Conservation (phyloP, 176 grass and related monocot species). For the Oryza meyeriana region DNA sequence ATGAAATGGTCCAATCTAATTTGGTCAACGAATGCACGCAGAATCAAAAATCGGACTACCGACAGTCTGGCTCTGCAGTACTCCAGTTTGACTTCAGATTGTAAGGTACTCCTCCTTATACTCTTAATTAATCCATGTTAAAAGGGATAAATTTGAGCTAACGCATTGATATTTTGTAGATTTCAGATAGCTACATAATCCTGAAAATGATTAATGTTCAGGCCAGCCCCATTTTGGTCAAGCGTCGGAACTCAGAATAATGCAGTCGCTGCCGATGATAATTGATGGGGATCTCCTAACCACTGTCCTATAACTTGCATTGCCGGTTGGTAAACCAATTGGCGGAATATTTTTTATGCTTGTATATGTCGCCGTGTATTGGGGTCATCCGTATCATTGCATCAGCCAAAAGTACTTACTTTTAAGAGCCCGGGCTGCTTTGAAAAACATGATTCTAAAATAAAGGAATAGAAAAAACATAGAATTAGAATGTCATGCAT, state of each 20-base stretch:
- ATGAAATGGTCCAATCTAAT: not conserved
- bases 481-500: too few species aligned
- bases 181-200: not conserved
- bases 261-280: slow-evolving; percentile 32
- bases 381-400: slow-evolving; percentile 5
- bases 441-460: too few species aligned
- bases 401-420: not conserved
- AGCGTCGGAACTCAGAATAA: slow-evolving; percentile 23
- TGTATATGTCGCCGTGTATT: not conserved
- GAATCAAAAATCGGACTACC: not conserved
- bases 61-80: not conserved
- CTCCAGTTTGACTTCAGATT: slow-evolving; percentile 11
- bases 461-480: too few species aligned
- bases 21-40: slow-evolving; percentile 26
- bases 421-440: too few species aligned
- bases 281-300: slow-evolving; percentile 45
- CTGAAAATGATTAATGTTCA: not conserved
- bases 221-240: not conserved
- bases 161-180: not conserved
- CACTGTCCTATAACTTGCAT: slow-evolving; percentile 34
- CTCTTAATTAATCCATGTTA: not conserved
- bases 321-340: slow-evolving; percentile 38
- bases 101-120: not conserved
- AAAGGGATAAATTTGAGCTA: not conserved
- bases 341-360: slow-evolving; percentile 18